These are phyloP conservation scores for Juncus inflexus DNA, from an alignment of 176 grass and related monocot species.

Conservation along the genomic window DNA sequence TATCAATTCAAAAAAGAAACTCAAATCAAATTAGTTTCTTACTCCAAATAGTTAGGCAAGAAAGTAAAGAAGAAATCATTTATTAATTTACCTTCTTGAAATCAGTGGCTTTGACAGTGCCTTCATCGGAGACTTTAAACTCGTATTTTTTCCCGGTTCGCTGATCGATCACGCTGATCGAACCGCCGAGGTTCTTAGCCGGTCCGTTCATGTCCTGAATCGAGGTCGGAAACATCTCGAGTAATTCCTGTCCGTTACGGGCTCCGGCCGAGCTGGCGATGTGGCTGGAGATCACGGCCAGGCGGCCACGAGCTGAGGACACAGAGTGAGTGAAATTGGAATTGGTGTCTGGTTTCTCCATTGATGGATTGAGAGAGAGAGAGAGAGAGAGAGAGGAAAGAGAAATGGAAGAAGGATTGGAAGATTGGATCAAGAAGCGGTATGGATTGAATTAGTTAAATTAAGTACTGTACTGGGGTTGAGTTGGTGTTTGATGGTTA, in stretches of 20 bases:
- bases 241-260: not conserved
- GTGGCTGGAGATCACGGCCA: slow-evolving; percentile 55
- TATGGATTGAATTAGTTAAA: slow-evolving; percentile 28
- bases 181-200: slow-evolving; percentile 41
- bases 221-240: slow-evolving; percentile 53
- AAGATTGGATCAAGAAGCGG: not conserved
- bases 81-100: slow-evolving; percentile 65
- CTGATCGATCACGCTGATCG: slow-evolving; percentile 48
- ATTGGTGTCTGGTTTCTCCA: slow-evolving; percentile 40
- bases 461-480: not conserved
- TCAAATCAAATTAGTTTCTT: not conserved
- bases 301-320: slow-evolving; percentile 32
- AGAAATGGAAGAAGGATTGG: not conserved
- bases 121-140: slow-evolving; percentile 66
- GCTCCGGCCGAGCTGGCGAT: slow-evolving; percentile 4
- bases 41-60: not conserved
- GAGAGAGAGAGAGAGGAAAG: not conserved
- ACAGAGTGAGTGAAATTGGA: slow-evolving; percentile 23
- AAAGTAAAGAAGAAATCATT: not conserved
- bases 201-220: slow-evolving; percentile 3
- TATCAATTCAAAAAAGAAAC: slow-evolving; percentile 16
- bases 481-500: not conserved
- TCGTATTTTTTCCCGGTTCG: slow-evolving; percentile 65
- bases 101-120: slow-evolving; percentile 68
- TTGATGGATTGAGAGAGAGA: slow-evolving; percentile 11